These are phyloP conservation scores for Rubia occidens DNA, from an alignment of 305 asterid species.

Conservation along the genomic window DNA sequence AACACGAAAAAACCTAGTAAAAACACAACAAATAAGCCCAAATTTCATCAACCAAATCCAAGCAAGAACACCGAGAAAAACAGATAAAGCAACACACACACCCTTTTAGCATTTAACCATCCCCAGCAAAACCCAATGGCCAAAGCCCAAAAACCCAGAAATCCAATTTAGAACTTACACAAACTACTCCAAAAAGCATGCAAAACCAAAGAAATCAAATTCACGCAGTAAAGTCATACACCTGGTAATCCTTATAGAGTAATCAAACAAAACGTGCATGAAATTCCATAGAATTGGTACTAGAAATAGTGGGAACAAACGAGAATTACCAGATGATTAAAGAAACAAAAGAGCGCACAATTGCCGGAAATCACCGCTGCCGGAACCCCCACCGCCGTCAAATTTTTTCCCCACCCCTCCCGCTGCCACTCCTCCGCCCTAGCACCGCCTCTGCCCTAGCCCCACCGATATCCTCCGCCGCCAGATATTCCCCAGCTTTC, in stretches of 20 bases:
- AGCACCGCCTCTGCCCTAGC: no score
- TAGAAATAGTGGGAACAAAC: not conserved
- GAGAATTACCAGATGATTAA: not conserved
- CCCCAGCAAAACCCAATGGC: not conserved
- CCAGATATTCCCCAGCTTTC: no score
- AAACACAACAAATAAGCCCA: constrained; percentile 4
- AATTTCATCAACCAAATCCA: not conserved
- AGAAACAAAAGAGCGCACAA: constrained; percentile 13
- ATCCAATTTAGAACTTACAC: not conserved
- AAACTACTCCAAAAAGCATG: not conserved
- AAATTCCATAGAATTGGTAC: not conserved
- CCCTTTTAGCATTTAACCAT: not conserved
- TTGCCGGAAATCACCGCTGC: not conserved
- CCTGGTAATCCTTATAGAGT: not conserved
- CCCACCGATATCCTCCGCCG: no score
- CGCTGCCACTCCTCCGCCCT: no score
- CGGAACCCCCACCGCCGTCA: no score
- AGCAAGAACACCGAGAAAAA: not conserved
- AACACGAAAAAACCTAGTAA: not conserved
- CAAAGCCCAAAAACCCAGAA: constrained; percentile 10
- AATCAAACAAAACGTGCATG: not conserved
- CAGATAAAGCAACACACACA: not conserved
- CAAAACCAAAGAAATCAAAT: not conserved
- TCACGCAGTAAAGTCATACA: not conserved
- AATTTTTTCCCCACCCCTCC: no score